Evolutionary conservation across 495 filamentous ascomycete species (phyloP).

Genomic region (Neurospora discreta): DNA sequence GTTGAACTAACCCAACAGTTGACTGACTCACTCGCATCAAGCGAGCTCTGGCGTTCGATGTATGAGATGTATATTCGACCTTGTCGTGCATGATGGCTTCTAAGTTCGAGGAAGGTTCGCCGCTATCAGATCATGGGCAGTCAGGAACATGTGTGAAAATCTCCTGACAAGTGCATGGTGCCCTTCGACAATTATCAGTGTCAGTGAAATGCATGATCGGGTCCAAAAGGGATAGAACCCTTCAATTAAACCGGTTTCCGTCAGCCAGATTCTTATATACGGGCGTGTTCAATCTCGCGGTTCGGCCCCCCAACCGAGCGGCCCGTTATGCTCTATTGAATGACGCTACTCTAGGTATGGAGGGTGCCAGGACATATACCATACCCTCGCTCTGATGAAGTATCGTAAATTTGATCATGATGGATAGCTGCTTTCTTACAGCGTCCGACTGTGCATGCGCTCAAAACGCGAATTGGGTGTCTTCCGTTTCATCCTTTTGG

Average conservation of each 20-base stretch:
- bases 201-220: background rate
- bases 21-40: background rate
- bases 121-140: background rate
- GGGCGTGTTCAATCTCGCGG: background rate
- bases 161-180: background rate
- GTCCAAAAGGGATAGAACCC: background rate
- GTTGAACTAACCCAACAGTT: background rate
- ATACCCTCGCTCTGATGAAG: background rate
- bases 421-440: background rate
- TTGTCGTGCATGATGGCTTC: background rate
- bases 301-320: background rate
- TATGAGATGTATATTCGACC: too few species aligned
- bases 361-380: background rate
- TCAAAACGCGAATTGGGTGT: background rate
- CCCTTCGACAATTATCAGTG: background rate
- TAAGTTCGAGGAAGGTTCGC: background rate
- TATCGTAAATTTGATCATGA: background rate
- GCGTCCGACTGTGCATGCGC: background rate
- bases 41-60: background rate
- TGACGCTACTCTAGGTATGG: background rate
- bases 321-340: background rate
- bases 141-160: background rate
- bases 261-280: background rate
- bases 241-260: background rate
- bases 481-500: background rate